A percentile compares a stretch with the other conserved stretches of the same genome.
Evolutionary conservation across 352 stramenopile species (phyloP).

Genomic region (Phytophthora meadii): DNA sequence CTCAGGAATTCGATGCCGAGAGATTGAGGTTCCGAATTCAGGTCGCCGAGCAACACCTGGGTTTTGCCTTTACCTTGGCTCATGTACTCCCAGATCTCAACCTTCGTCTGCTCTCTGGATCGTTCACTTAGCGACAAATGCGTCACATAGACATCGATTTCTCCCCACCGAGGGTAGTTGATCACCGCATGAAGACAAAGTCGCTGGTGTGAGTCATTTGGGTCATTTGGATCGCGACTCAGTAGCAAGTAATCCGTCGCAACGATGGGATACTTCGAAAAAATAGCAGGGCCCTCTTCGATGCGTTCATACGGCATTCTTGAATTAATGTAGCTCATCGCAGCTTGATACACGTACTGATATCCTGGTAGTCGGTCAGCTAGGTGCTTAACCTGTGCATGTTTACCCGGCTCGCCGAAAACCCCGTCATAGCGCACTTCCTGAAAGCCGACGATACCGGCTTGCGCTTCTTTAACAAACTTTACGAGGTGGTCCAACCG

Average conservation of each 20-base stretch:
- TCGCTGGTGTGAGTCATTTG: constrained; percentile 86
- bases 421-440: constrained; percentile 87
- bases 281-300: constrained; percentile 84
- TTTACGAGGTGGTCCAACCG: constrained; percentile 75
- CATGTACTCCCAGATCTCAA: constrained; percentile 88
- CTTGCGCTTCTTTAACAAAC: constrained; percentile 55
- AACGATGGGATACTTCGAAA: constrained; percentile 83
- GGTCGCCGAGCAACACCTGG: constrained; percentile 83
- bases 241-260: constrained; percentile 85
- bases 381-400: constrained; percentile 85
- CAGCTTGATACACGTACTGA: constrained; percentile 88
- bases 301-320: constrained; percentile 72
- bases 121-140: constrained; percentile 85
- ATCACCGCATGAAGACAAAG: constrained; percentile 85
- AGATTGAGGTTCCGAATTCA: constrained; percentile 90
- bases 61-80: constrained; percentile 59
- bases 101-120: constrained; percentile 75
- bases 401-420: constrained; percentile 66
- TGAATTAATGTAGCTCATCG: constrained; percentile 85
- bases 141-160: constrained; percentile 88
- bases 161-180: constrained; percentile 63
- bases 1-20: constrained; percentile 82
- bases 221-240: constrained; percentile 80
- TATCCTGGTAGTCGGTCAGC: constrained; percentile 63
- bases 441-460: constrained; percentile 87